These are phyloP conservation scores for Podospora pseudopauciseta DNA, from an alignment of 495 filamentous ascomycete genomes.

Conservation along the genomic window DNA sequence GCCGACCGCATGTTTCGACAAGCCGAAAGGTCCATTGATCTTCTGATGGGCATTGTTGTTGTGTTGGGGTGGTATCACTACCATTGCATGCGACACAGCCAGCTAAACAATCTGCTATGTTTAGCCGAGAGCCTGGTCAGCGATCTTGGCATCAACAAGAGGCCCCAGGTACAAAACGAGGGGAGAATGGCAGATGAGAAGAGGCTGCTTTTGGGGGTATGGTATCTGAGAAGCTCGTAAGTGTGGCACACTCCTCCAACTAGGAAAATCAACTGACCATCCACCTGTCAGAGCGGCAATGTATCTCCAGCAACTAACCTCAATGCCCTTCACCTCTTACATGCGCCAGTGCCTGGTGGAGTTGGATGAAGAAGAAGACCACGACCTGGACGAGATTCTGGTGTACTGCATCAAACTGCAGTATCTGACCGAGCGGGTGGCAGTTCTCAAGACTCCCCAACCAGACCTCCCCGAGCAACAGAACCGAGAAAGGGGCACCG, in stretches of 20 bases:
- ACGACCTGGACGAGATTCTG: constrained; percentile 33
- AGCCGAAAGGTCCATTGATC: constrained; percentile 46
- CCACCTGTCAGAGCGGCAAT: constrained; percentile 18
- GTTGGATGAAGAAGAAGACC: constrained; percentile 31
- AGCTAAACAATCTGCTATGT: constrained; percentile 44
- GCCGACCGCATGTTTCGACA: constrained; percentile 44
- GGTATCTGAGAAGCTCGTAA: constrained; percentile 42
- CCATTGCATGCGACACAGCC: constrained; percentile 40
- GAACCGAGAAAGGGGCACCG: constrained; percentile 23
- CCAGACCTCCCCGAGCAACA: constrained; percentile 12
- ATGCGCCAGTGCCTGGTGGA: constrained; percentile 36
- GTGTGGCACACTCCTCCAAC: constrained; percentile 10
- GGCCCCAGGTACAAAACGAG: constrained; percentile 22
- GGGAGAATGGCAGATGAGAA: constrained; percentile 34
- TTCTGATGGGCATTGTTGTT: constrained; percentile 47
- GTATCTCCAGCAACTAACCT: constrained; percentile 32
- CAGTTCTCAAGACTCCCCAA: constrained; percentile 26
- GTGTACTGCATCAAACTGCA: constrained; percentile 38
- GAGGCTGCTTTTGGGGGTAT: constrained; percentile 37
- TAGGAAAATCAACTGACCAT: too few species aligned
- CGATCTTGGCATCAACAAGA: constrained; percentile 43
- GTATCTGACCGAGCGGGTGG: constrained; percentile 37
- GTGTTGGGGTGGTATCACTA: constrained; percentile 46
- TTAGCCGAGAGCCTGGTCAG: constrained; percentile 44
- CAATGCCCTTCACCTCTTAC: constrained; percentile 34